Base-by-base conservation (phyloP, 2,329 filamentous ascomycete species). In the Aspergillus floridensis region DNA sequence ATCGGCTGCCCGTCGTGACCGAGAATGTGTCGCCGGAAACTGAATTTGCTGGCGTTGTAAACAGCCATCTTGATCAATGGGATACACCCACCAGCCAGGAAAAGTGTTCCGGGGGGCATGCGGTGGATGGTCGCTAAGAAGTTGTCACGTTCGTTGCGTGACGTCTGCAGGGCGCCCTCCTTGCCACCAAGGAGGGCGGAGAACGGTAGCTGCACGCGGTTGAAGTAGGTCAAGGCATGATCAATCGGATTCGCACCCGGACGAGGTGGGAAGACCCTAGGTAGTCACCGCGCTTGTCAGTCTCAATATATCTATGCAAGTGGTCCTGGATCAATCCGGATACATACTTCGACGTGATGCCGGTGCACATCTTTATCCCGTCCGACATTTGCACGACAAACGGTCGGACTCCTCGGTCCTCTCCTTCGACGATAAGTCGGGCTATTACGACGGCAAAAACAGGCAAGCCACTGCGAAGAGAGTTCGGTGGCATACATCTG, bases 401-500 rank as follows among this genome's bases (percentile, higher is more conserved):
- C 1, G 64, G 53, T 2, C 65, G 59, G 7, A 66, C 49, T 24
- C 65, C 62, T 2, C 59, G 57, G 26, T 66, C 60, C 47, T 67
- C 60, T 14, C 56, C 63, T 0, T 57, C 47, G 3, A 65, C 59
- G 5, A 65, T 60, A 10, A 67, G 57, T 10, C 61, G 55, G 16
- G 65, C 65, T 14, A 66, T 52, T 2, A 67, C 65, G 24, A 66
- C 49, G 16, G 58, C 63, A 50, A 67, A 49, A 2, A 22, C 35
- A 4, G 60, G 59, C 7, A 67, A 16, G 2, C 59, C 59, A 11
- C 50, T 50, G 6, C 52, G 44, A 10, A 63, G 60, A 29, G 58
- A 62, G 11, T 53, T 61, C 1, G 64, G 64, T 22, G 65, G 65
- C 65, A 67, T 67, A 44, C 48, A 66, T 31, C 64, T 67, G 31